Conservation (phyloP, 345 rosid species). For the Bretschneidera sinensis region DNA sequence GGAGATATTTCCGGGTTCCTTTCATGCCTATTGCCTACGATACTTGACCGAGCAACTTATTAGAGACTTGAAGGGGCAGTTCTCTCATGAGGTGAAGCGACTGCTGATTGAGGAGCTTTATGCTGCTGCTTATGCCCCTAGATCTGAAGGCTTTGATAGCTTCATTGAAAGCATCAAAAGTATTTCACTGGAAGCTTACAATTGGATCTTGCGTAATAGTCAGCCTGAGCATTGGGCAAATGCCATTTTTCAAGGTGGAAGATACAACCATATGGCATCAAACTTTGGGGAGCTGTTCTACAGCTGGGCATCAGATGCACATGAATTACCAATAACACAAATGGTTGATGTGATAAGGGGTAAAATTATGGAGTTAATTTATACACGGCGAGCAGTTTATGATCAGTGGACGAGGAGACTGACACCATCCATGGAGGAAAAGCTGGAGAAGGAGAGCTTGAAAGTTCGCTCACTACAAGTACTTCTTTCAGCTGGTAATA, state of each 20-base stretch:
- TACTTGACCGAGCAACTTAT: conserved; percentile 69
- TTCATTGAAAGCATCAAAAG: conserved; percentile 66
- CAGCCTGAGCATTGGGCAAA: conserved; percentile 92
- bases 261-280: conserved; percentile 80
- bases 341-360: conserved; percentile 78
- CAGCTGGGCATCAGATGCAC: conserved; percentile 75
- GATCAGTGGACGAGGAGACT: conserved; percentile 57
- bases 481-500: conserved; percentile 49
- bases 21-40: conserved; percentile 70
- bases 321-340: conserved; percentile 87
- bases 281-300: conserved; percentile 80
- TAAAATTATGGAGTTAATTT: conserved; percentile 68
- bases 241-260: conserved; percentile 72
- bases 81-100: conserved; percentile 85
- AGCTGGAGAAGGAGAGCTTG: conserved; percentile 55
- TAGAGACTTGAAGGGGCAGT: conserved; percentile 76
- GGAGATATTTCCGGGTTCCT: conserved; percentile 55
- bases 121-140: conserved; percentile 66
- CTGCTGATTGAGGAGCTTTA: conserved; percentile 73
- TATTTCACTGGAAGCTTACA: conserved; percentile 73
- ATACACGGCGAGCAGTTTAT: conserved; percentile 43
- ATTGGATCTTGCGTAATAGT: conserved; percentile 69
- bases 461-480: conserved; percentile 53
- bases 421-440: conserved; percentile 77
- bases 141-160: conserved; percentile 56